phyloP scores from a whole-genome alignment of 768 basidiomycete genomes.

The Pleurotus sapidus region DNA sequence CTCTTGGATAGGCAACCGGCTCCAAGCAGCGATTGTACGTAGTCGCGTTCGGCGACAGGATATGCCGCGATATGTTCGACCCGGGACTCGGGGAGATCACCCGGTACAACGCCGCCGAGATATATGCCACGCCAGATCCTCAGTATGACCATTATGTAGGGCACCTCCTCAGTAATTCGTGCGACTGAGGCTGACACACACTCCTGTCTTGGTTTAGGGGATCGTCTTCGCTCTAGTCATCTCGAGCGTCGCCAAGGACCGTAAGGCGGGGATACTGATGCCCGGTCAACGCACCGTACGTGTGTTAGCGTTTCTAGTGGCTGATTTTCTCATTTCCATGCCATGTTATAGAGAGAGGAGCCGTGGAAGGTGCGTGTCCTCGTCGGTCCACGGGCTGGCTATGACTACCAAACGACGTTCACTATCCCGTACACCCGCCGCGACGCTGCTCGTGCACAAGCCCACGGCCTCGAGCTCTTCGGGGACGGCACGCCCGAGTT shows the following conservation, averaged over 20 bases:
- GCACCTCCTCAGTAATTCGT: neutral
- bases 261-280: neutral
- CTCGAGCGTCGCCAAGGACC: neutral
- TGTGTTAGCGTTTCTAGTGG: neutral
- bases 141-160: neutral
- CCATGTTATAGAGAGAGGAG: neutral
- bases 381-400: neutral
- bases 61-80: neutral
- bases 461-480: neutral
- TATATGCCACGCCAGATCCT: neutral
- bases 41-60: neutral
- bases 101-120: neutral
- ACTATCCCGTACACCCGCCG: neutral
- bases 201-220: neutral
- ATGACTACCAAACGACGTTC: neutral
- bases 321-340: neutral
- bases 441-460: neutral
- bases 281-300: neutral
- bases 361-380: constrained; percentile 1
- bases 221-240: neutral
- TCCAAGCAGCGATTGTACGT: neutral
- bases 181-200: neutral
- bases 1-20: neutral
- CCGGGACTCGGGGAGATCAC: constrained; percentile 1
- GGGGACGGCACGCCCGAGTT: neutral